Evolutionary conservation across 805 yeast genomes (phyloP), one percentile per base, ranked within the genome.

Genomic region (Aciculoconidium aculeatum): DNA sequence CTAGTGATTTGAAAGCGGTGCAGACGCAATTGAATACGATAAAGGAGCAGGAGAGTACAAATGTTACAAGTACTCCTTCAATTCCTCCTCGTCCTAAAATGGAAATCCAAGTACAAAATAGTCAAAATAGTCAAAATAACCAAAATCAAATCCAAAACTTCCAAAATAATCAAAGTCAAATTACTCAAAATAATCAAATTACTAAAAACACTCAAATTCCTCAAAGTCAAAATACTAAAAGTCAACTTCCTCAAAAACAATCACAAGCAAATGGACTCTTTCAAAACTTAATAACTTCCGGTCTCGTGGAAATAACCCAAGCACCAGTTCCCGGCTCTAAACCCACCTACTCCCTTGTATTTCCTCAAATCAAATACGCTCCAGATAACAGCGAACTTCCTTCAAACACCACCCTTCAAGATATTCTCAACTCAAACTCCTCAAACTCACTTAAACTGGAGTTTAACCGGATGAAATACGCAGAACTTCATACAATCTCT

Each of bases 221-320:
- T 18, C 21, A 18, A 18, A 18, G 8, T 18, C 21, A 18, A 18
- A 8, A 18, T 8, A 8, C n/a, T 8, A 18, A 8, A 18, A 18
- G 8, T 18, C 21, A 18, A 18, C 21, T 8, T 8, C 10, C n/a
- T 8, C 8, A 8, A 18, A 18, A n/a, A 27, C 11, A 20, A 20
- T 21, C 31, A 9, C 29, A 23, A 23, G 53, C 59, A 7, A 53
- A 49, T 21, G 49, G 49, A 17, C 32, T 66, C 16, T 65, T 66
- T 37, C 45, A 52, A 11, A 45, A 50, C 12, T 50, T 66, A 21
- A 36, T 65, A 6, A 44, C 49, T 7, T 47, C 57, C 4, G 71
- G 71, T 3, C 48, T 66, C 24, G 60, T 65, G 4, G 49, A 49
- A 17, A 53, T 55, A 16, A 66, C 64, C 26, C 68, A 62, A 41